Conservation (phyloP, 169 alveolate species). For the Cryptosporidium sp. region DNA sequence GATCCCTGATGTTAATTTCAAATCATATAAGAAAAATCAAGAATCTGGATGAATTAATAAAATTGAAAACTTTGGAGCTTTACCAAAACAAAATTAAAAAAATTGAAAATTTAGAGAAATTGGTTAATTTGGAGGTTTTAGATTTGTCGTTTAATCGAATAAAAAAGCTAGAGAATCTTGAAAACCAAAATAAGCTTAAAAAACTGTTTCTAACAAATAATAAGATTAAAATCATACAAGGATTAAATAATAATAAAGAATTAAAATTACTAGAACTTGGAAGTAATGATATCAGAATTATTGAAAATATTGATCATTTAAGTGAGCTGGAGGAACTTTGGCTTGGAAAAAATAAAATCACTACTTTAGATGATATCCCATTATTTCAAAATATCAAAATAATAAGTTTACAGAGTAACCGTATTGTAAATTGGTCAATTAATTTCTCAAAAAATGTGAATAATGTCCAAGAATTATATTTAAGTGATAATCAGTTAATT, state of each 20-base stretch:
- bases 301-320: slow-evolving; percentile 84
- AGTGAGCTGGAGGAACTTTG: slow-evolving; percentile 84
- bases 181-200: slow-evolving; percentile 74
- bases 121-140: slow-evolving; percentile 81
- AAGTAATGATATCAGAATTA: slow-evolving; percentile 85
- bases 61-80: slow-evolving; percentile 83
- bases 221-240: slow-evolving; percentile 81
- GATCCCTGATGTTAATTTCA: slow-evolving; percentile 80
- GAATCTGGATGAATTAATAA: slow-evolving; percentile 79
- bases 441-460: slow-evolving; percentile 77
- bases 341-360: slow-evolving; percentile 90
- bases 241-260: slow-evolving; percentile 79
- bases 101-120: slow-evolving; percentile 84
- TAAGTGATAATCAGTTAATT: slow-evolving; percentile 83
- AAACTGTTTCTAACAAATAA: slow-evolving; percentile 85
- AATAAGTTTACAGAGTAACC: slow-evolving; percentile 85
- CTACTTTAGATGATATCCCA: slow-evolving; percentile 80
- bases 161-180: slow-evolving; percentile 78
- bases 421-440: slow-evolving; percentile 82
- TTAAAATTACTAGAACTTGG: slow-evolving; percentile 88
- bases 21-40: slow-evolving; percentile 84
- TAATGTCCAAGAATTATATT: slow-evolving; percentile 81
- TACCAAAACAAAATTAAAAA: slow-evolving; percentile 84
- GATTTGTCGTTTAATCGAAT: slow-evolving; percentile 79
- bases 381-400: slow-evolving; percentile 80